Evolutionary conservation across 2,329 filamentous ascomycete genomes (phyloP).

Genomic region (Penicillium sp.): DNA sequence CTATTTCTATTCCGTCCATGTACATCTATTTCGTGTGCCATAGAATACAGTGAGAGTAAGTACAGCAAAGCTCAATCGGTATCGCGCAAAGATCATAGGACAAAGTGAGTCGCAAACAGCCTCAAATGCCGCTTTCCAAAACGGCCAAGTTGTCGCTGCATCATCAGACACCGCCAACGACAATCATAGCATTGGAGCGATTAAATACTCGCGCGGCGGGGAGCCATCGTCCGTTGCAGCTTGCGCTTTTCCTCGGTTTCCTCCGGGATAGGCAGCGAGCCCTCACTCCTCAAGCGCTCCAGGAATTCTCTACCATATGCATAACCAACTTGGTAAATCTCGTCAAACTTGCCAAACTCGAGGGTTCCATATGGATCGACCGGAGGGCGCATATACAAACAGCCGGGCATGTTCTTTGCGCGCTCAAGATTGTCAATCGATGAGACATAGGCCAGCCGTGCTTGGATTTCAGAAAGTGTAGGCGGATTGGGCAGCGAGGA

Average conservation of each 20-base stretch:
- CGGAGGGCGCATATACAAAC: constrained; percentile 93
- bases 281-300: constrained; percentile 70
- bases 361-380: constrained; percentile 91
- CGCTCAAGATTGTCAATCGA: constrained; percentile 91
- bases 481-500: constrained; percentile 85
- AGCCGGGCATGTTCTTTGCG: constrained; percentile 85
- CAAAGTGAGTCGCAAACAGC: background rate
- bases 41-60: background rate
- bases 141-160: background rate
- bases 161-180: background rate
- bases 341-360: constrained; percentile 92
- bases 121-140: background rate
- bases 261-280: constrained; percentile 65
- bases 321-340: constrained; percentile 89
- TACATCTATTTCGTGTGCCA: too few species aligned
- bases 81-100: background rate
- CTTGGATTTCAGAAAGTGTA: constrained; percentile 93
- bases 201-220: constrained; percentile 68
- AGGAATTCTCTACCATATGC: constrained; percentile 78
- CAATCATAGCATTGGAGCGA: too few species aligned
- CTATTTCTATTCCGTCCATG: background rate
- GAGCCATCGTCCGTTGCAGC: constrained; percentile 72
- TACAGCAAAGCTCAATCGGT: background rate
- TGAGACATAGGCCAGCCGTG: constrained; percentile 87
- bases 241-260: constrained; percentile 75